Base-by-base conservation (phyloP, 768 basidiomycete species). In the Russula earlei region DNA sequence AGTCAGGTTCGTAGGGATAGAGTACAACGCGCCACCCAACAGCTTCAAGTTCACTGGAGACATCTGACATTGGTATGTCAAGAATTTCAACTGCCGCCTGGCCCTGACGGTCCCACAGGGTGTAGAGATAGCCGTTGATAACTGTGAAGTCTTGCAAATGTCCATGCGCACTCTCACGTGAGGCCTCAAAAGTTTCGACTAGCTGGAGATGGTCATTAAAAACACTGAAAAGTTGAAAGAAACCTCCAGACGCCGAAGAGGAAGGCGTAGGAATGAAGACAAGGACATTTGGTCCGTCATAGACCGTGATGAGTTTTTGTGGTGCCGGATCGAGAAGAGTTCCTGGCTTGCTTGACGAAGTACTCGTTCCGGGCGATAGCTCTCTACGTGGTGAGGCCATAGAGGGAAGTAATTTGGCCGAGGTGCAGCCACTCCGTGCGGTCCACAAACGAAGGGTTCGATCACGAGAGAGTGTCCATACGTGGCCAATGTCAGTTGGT, bases 401-500 rank as follows among this genome's bases (percentile, higher is more conserved):
- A 29, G 66, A 65, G 11, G 79, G 73, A 42, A 87, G 69, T 11
- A 72, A 68, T 65, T 78, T 83, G 31, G 80, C 79, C 29, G 82
- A 78, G n/a, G 85, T 76, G 65, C 88, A 85, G 42, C 84, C 84
- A 52, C 81, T 74, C 67, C 84, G 80, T 27, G 83, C 76, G 60
- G 87, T 85, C 93, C 93, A 97, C 41, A 88, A 74, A 37, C 91
- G 79, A 40, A 98, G 74, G 33, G 83, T 85, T 52, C 87, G 79
- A 72, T 96, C 91, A 52, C 91, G 77, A 9, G 93, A 92, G 40
- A 98, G 76, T 1, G 91, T 85, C 81, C 90, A 95, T 20, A 85
- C 72, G 63, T 87, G 76, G 34, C 76, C 78, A 54, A 87, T 75
- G 65, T 87, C 86, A 14, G 84, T 85, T 17, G 87, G 87, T 70